These are phyloP conservation scores for Pseudogymnoascus sp. DNA, from an alignment of 2,329 filamentous ascomycete species.

Conservation along the genomic window DNA sequence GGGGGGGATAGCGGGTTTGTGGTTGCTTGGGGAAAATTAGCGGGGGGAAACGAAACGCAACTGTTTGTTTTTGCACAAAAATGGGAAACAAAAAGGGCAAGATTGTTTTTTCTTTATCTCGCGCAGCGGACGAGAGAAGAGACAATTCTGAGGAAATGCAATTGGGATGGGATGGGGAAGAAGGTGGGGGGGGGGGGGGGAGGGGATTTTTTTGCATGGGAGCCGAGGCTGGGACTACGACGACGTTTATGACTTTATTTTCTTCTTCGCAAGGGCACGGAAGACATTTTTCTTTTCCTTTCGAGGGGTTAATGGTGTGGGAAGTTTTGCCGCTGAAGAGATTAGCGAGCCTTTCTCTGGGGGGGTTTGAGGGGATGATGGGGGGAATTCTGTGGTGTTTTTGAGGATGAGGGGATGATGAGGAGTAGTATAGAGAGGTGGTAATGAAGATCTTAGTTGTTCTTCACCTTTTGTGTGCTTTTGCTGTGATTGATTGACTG, in stretches of 20 bases:
- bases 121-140: background rate
- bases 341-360: background rate
- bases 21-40: background rate
- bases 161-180: no score
- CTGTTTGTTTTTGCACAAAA: background rate
- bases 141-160: no score
- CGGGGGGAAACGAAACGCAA: background rate
- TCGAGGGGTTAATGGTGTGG: background rate
- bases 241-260: background rate
- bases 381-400: background rate
- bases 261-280: background rate
- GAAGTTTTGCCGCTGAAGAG: background rate
- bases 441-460: constrained; percentile 7
- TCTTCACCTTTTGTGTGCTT: background rate
- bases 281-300: background rate
- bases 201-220: background rate
- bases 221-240: background rate
- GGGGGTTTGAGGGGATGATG: background rate
- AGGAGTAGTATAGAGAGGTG: constrained; percentile 6
- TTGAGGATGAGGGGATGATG: background rate
- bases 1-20: no score
- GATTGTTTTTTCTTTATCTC: background rate
- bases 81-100: background rate
- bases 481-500: background rate
- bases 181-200: background rate